These are phyloP conservation scores for Dipodascus geniculatus DNA, from an alignment of 805 yeast genomes.

Conservation along the genomic window DNA sequence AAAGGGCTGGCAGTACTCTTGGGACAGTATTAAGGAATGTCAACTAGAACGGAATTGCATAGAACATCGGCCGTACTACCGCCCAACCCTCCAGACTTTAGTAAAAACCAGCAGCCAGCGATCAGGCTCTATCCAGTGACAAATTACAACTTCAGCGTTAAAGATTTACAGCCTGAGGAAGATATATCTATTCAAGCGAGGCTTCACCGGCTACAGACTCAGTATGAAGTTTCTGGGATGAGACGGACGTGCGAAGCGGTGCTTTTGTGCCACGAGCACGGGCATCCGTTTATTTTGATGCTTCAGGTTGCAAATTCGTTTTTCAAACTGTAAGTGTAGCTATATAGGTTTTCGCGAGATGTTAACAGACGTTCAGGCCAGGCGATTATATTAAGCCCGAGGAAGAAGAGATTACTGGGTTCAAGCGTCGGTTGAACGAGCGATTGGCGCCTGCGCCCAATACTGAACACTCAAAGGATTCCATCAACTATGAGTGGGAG, in stretches of 20 bases:
- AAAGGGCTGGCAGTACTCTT: too few relatives aligned
- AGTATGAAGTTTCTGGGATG: constrained; percentile 22
- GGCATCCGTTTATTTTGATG: constrained; percentile 23
- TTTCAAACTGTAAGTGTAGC: constrained; percentile 19
- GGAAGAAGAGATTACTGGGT: constrained; percentile 20
- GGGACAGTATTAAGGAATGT: not conserved
- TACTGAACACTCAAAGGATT: constrained; percentile 10
- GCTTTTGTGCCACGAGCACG: constrained; percentile 24
- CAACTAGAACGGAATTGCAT: constrained; percentile 10
- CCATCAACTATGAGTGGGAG: constrained; percentile 18
- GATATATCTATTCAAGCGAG: constrained; percentile 20
- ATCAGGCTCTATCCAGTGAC: constrained; percentile 23
- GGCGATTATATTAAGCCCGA: constrained; percentile 19
- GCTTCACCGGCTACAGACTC: constrained; percentile 19
- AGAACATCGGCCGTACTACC: constrained; percentile 15
- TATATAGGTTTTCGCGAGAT: not conserved
- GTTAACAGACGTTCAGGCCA: constrained; percentile 9
- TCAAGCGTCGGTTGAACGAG: constrained; percentile 15
- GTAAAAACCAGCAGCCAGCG: constrained; percentile 16
- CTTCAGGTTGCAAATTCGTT: constrained; percentile 24
- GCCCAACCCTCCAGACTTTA: constrained; percentile 11
- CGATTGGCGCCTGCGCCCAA: constrained; percentile 14
- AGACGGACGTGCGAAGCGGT: constrained; percentile 23
- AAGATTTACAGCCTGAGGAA: constrained; percentile 23
- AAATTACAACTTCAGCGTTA: constrained; percentile 22